phyloP scores from a whole-genome alignment of 139 green algal species.

The Auxenochlorella protothecoides region DNA sequence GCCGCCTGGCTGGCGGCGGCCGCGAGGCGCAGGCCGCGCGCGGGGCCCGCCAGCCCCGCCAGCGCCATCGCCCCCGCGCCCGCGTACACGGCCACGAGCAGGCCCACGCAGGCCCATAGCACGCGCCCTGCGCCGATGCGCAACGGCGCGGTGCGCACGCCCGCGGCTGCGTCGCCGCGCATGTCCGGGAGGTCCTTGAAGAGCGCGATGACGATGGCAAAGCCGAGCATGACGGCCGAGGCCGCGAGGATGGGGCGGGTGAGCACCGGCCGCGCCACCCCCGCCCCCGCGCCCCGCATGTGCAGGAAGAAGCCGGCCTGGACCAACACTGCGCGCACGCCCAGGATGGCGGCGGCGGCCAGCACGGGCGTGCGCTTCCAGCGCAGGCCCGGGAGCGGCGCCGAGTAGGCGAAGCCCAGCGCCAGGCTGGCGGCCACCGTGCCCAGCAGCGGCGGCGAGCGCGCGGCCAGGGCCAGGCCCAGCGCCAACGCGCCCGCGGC shows the following conservation, averaged over 20 bases:
- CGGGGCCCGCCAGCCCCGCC: neutral
- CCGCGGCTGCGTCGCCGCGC: constrained; percentile 56
- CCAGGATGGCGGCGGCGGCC: constrained; percentile 74
- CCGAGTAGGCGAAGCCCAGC: constrained; percentile 83
- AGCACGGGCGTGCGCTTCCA: constrained; percentile 85
- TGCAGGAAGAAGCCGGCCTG: constrained; percentile 86
- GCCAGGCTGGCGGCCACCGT: constrained; percentile 61
- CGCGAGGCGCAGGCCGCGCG: constrained; percentile 29
- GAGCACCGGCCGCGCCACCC: constrained; percentile 26
- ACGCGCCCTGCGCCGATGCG: constrained; percentile 51
- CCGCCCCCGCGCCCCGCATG: constrained; percentile 45
- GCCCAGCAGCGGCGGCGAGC: constrained; percentile 41
- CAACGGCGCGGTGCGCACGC: constrained; percentile 76
- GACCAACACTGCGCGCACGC: constrained; percentile 61
- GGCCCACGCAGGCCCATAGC: constrained; percentile 76
- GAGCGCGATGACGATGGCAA: constrained; percentile 88
- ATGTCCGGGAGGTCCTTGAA: constrained; percentile 96
- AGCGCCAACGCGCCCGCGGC: constrained; percentile 24
- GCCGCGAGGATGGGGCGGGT: constrained; percentile 22
- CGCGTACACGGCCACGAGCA: constrained; percentile 56
- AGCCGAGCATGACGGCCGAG: constrained; percentile 81
- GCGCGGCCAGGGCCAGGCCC: constrained; percentile 25
- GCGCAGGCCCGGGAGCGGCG: constrained; percentile 73
- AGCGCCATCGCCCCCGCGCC: constrained; percentile 29
- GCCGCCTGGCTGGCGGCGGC: constrained; percentile 31